These are phyloP conservation scores for Geum urbanum DNA, from an alignment of 306 rosid genomes.

Conservation along the genomic window DNA sequence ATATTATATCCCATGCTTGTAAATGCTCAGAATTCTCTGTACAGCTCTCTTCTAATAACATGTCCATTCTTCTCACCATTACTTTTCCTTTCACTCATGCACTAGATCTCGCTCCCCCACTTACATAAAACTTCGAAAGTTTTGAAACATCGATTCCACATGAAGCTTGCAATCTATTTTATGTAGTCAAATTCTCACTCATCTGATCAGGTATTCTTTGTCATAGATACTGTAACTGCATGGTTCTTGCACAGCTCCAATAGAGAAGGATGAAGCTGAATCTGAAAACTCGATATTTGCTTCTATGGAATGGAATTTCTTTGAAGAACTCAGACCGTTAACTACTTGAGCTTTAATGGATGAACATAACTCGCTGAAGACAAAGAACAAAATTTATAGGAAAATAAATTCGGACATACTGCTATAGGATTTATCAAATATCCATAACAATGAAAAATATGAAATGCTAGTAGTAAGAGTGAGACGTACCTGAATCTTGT, in stretches of 20 bases:
- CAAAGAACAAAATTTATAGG: background rate
- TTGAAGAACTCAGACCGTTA: conserved; percentile 37
- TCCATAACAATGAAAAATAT: background rate
- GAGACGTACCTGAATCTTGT: too few species aligned
- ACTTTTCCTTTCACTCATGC: conserved; percentile 68
- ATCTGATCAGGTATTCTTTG: conserved; percentile 27
- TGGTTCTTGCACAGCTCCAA: conserved; percentile 31
- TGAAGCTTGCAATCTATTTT: conserved; percentile 50
- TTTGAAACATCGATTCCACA: conserved; percentile 63
- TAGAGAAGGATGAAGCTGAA: conserved; percentile 74
- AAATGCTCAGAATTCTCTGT: conserved; percentile 66
- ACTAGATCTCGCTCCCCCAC: conserved; percentile 63
- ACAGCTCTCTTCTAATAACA: conserved; percentile 61
- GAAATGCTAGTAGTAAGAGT: too few species aligned
- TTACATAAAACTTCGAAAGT: conserved; percentile 47
- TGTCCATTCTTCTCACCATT: conserved; percentile 61
- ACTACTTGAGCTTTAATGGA: conserved; percentile 55
- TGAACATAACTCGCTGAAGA: conserved; percentile 62
- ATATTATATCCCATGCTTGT: conserved; percentile 64
- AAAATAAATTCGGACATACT: conserved; percentile 9
- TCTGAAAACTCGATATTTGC: conserved; percentile 67
- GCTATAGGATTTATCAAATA: conserved; percentile 10
- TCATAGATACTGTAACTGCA: conserved; percentile 15
- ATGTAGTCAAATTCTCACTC: conserved; percentile 71
- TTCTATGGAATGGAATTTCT: conserved; percentile 44